Evolutionary conservation across 805 yeast genomes (phyloP), one percentile per base, ranked within the genome.

Genomic region (Candida quercuum): DNA sequence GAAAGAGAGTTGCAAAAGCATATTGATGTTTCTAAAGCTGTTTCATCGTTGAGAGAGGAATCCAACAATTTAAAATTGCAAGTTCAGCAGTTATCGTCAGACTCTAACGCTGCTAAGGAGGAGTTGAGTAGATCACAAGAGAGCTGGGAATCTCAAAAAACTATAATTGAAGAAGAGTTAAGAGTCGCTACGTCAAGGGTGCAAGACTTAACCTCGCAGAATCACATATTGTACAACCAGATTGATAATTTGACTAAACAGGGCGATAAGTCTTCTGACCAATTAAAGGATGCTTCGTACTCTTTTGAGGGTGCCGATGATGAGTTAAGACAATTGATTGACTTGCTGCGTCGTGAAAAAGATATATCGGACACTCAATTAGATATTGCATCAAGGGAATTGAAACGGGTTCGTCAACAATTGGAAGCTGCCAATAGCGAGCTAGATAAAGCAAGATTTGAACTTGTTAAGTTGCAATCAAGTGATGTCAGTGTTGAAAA

Each of bases 281-380:
- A 26, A 14, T 14, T 18, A 15, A 12, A 9, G 4, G 6, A 10
- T 14, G 11, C 6, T 6, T 9, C 29, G 6, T 18, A 14, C 8
- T 15, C 40, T 14, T 24, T 27, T 29, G 45, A 45, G 15, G 57
- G 51, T 28, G 32, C 48, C 9, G 32, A 36, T 19, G 50, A 51
- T 33, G 71, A 66, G 35, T 51, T 71, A 45, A 66, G 69, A 28
- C 79, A 80, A 44, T 69, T 86, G 20, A 61, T 87, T 25, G 54
- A 69, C 2, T 79, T 72, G 49, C 63, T 87, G 40, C 79, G 89
- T 32, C 76, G 81, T 43, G 94, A 86, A 47, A 83, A 81, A 50
- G 95, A 87, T 44, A 66, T 80, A 5, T 67, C 79, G 1, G 81
- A 77, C 33, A 71, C 78, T 8, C 83, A 79, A 48, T 62, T 77